Base-by-base conservation (phyloP, 352 stramenopile genomes). In the Phytopythium oedochilum region DNA sequence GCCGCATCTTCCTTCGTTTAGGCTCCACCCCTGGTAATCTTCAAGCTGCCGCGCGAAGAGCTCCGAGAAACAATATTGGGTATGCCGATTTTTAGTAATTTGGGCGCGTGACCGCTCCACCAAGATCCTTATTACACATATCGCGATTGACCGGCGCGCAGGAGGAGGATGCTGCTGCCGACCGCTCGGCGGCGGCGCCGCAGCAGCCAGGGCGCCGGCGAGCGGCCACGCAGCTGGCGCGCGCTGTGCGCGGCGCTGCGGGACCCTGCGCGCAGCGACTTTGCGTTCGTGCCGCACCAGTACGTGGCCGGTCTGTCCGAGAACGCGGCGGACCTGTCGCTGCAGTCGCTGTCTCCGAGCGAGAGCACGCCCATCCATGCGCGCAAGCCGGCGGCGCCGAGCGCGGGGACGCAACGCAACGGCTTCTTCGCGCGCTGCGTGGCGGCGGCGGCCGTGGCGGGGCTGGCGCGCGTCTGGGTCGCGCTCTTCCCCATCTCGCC, bases 201-300 rank as follows among this genome's bases (percentile, higher is more conserved):
- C 44, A 15, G 17, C 35, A 25, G 17, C 45, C 32, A 46, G 39
- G 20, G 20, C 17, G 4, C 4, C 25, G 7, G 25, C 31, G n/a
- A 29, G 34, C 4, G 23, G 6, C 20, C 43, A 25, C 40, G 67
- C 51, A 70, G 52, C 25, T 92, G 83, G 83, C 78, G 71, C 57
- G 83, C 70, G 49, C 69, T 92, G 34, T 70, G 89, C 47, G 65
- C 71, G 22, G 77, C 79, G 52, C 67, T 92, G 59, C 68, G 73
- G 2, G 78, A 90, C 29, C 83, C 83, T 10, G 59, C 74, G 45
- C 79, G 83, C 40, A 90, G 78, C 57, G 83, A 89, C 56, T 92
- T 89, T 60, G 82, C 80, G 11, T 92, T 92, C 53, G 79, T 92
- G 53, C 79, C 83, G 49, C 83, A 92, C 58, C 78, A 89, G 52